phyloP scores from a whole-genome alignment of 2,329 filamentous ascomycete genomes.

The Coniochaeta ligniaria region DNA sequence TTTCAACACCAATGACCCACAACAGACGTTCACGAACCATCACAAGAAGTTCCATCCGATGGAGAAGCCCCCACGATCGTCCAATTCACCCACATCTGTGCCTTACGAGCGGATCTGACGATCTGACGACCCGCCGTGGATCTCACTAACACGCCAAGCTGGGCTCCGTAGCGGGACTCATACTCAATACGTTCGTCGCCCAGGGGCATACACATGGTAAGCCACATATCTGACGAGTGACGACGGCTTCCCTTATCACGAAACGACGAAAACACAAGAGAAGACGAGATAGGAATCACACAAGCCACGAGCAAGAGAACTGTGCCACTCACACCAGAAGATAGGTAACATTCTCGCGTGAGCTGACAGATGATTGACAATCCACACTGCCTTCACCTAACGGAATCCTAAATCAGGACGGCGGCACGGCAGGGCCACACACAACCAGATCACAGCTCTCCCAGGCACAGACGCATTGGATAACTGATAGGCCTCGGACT shows the following conservation, averaged over 20 bases:
- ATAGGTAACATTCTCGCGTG: neutral
- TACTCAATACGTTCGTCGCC: neutral
- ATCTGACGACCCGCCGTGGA: neutral
- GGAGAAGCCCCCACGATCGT: neutral
- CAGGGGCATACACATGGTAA: neutral
- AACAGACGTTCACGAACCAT: neutral
- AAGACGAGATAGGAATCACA: neutral
- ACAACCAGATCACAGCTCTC: neutral
- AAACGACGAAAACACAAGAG: neutral
- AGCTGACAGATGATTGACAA: neutral
- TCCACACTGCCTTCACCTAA: neutral
- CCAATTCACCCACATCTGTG: neutral
- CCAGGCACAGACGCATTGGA: neutral
- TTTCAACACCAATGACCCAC: neutral
- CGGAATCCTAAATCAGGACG: neutral
- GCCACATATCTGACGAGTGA: neutral
- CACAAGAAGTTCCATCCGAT: neutral
- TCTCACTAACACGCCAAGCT: neutral
- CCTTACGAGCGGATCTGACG: neutral
- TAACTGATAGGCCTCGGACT: neutral
- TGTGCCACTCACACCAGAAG: neutral
- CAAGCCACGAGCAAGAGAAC: neutral
- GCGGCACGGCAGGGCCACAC: neutral
- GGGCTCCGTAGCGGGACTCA: neutral
- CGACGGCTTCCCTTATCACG: neutral